Conservation (phyloP, 306 rosid genomes). For the Fragaria nilgerrensis region DNA sequence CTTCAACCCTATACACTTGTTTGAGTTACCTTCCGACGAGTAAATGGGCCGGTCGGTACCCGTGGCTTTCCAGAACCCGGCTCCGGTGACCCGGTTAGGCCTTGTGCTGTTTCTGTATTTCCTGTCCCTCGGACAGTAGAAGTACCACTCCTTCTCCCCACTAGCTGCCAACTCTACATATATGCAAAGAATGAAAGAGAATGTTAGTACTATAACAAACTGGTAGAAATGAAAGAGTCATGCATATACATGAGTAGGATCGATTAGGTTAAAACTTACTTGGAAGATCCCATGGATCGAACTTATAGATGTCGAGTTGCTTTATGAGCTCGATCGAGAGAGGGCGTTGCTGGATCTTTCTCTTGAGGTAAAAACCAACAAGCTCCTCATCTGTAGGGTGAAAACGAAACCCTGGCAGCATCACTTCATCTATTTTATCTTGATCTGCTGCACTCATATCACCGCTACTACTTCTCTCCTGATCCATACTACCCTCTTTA, state of each 20-base stretch:
- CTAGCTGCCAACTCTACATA: slow-evolving; percentile 61
- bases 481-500: slow-evolving; percentile 23
- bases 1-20: slow-evolving; percentile 83
- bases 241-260: neutral
- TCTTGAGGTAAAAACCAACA: slow-evolving; percentile 85
- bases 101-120: slow-evolving; percentile 92
- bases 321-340: slow-evolving; percentile 84
- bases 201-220: neutral
- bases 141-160: slow-evolving; percentile 93
- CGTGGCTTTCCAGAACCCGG: slow-evolving; percentile 97
- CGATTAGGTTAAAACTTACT: slow-evolving; percentile 29
- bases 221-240: neutral
- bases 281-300: slow-evolving; percentile 99
- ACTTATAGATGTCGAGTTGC: slow-evolving; percentile 89
- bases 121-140: slow-evolving; percentile 90
- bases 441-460: neutral
- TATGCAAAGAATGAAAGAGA: neutral
- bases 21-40: slow-evolving; percentile 63
- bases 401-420: slow-evolving; percentile 92
- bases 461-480: slow-evolving; percentile 18
- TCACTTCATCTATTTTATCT: slow-evolving; percentile 69
- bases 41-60: slow-evolving; percentile 88
- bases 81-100: slow-evolving; percentile 88
- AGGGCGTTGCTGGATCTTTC: slow-evolving; percentile 74
- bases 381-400: slow-evolving; percentile 99